These are phyloP conservation scores for Cordyceps cateniannulata DNA, from an alignment of 2,329 filamentous ascomycete genomes.

Conservation along the genomic window DNA sequence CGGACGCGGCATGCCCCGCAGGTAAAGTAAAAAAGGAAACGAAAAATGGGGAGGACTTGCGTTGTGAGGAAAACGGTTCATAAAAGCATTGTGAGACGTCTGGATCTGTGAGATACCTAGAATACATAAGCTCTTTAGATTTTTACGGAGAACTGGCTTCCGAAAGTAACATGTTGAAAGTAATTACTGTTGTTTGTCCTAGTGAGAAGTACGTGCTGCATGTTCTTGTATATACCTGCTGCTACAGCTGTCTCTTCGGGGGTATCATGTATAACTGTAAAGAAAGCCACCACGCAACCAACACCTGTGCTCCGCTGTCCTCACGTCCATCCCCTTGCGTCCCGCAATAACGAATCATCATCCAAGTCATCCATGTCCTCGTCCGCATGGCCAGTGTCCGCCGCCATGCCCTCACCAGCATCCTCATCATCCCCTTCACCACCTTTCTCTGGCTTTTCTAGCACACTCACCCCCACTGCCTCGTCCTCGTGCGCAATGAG, in stretches of 20 bases:
- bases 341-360: neutral
- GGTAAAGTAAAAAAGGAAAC: constrained; percentile 39
- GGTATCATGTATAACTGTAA: constrained; percentile 1
- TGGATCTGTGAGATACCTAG: constrained; percentile 32
- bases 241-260: neutral
- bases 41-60: constrained; percentile 5
- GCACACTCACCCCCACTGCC: constrained; percentile 6
- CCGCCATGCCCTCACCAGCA: neutral
- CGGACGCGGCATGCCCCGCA: constrained; percentile 83
- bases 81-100: constrained; percentile 17
- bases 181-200: neutral
- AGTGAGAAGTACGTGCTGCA: neutral
- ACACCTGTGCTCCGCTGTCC: too few relatives aligned
- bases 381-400: neutral
- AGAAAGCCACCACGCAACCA: neutral
- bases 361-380: constrained; percentile 12
- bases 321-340: neutral
- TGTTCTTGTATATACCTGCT: neutral
- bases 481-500: constrained; percentile 35
- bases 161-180: neutral
- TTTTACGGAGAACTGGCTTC: constrained; percentile 2
- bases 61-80: constrained; percentile 14
- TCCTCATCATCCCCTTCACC: constrained; percentile 13
- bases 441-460: neutral
- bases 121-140: constrained; percentile 19